A percentile compares a stretch with the other conserved stretches of the same genome.
These are phyloP conservation scores for Microcera coccophila DNA, from an alignment of 2,329 filamentous ascomycete species.

Conservation along the genomic window DNA sequence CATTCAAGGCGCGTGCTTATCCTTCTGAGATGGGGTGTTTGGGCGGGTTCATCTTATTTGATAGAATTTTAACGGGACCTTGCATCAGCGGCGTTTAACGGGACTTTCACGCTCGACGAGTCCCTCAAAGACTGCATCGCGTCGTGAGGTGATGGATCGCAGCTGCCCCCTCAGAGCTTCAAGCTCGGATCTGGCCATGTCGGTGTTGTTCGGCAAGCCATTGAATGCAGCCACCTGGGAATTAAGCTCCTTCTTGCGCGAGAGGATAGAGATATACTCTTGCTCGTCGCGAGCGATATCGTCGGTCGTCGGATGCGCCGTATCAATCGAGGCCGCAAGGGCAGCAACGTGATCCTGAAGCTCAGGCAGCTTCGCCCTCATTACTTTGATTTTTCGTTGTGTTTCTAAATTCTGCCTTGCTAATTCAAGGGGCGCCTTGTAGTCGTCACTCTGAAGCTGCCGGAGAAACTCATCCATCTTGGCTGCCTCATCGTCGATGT, in stretches of 20 bases:
- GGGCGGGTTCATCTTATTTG: not conserved
- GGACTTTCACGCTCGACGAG: constrained; percentile 62
- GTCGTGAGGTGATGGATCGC: constrained; percentile 53
- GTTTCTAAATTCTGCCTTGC: constrained; percentile 70
- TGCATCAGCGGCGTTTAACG: constrained; percentile 35
- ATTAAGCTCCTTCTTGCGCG: constrained; percentile 57
- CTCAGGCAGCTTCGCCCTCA: constrained; percentile 64
- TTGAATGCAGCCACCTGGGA: constrained; percentile 62
- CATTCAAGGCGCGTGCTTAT: no score
- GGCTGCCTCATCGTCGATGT: constrained; percentile 51
- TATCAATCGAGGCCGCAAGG: constrained; percentile 32
- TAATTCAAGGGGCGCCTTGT: constrained; percentile 54
- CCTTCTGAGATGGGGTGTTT: not conserved
- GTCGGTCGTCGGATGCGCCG: constrained; percentile 49
- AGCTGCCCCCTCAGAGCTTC: constrained; percentile 64
- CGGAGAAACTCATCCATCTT: constrained; percentile 37
- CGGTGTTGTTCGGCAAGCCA: constrained; percentile 66
- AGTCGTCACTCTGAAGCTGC: constrained; percentile 43
- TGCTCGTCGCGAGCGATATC: constrained; percentile 57
- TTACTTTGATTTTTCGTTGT: constrained; percentile 65
- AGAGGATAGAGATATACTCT: constrained; percentile 54
- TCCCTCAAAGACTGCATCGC: constrained; percentile 73
- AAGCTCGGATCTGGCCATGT: constrained; percentile 66
- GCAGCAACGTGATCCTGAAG: constrained; percentile 47
- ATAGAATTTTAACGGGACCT: not conserved